Conservation (phyloP, 768 basidiomycete species). For the Phanerodontia chrysosporium region DNA sequence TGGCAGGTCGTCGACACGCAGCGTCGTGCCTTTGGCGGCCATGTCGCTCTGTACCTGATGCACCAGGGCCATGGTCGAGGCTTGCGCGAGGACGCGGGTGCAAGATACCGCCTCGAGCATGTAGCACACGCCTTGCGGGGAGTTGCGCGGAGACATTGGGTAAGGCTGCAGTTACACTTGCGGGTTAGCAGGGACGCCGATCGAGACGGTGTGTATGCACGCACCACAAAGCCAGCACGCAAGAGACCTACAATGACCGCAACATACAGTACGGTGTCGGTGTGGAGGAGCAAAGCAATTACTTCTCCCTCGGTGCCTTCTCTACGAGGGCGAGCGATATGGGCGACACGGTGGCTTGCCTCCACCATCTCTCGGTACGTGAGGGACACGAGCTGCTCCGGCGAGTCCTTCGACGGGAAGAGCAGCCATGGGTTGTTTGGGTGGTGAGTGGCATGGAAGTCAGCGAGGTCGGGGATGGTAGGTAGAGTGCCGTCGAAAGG, state of each 20-base stretch:
- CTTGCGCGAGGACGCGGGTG: constrained; percentile 33
- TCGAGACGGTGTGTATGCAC: background rate
- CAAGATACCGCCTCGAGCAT: constrained; percentile 36
- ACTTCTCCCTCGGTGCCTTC: constrained; percentile 6
- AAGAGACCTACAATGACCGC: constrained; percentile 6
- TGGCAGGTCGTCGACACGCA: constrained; percentile 16
- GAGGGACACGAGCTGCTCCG: background rate
- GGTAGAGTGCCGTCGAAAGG: constrained; percentile 8
- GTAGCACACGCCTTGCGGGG: constrained; percentile 29
- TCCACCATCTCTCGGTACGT: background rate
- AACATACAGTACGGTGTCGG: constrained; percentile 6
- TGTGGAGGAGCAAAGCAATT: constrained; percentile 4
- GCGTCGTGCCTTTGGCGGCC: background rate
- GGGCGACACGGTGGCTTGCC: constrained; percentile 9
- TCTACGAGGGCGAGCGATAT: constrained; percentile 1
- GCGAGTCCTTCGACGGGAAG: background rate
- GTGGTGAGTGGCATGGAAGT: constrained; percentile 7
- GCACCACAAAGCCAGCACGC: constrained; percentile 9
- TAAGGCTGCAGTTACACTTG: constrained; percentile 20
- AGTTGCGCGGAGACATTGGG: constrained; percentile 36
- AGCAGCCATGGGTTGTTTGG: background rate
- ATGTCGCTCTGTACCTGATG: constrained; percentile 26
- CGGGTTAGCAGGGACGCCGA: background rate
- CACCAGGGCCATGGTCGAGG: constrained; percentile 28
- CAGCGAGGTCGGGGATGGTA: constrained; percentile 4